Evolutionary conservation across 768 basidiomycete species (phyloP), one percentile per base, ranked within the genome.

Genomic region (Pulveroboletus sp.): DNA sequence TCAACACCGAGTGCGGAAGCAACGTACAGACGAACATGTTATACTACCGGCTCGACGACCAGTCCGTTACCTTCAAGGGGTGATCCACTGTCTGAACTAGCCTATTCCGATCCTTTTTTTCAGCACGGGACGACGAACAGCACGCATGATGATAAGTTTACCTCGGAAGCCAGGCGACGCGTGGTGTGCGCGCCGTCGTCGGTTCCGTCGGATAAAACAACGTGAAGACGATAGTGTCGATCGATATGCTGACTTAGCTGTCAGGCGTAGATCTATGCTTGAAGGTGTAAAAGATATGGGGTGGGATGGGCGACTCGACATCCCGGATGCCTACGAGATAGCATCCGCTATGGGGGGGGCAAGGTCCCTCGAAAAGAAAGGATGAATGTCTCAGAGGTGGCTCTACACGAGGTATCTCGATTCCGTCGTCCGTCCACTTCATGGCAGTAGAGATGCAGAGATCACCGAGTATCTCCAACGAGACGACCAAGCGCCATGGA

Each of bases 241-340:
- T 58, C 3, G 57, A 52, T 28, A 72, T 57, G 8, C 66, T 67
- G 2, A 58, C 55, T 18, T 60, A 48, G 8, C 56, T 53, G 11
- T 60, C 37, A 0, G 55, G 50, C 51, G 63, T 59, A 7, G 43
- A 51, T 36, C 60, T 45, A 50, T 62, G 67, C 28, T 47, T 61
- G 54, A 68, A 65, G 8, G 56, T 53, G 27, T 65, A 60, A 50
- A 67, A 65, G 0, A 57, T 59, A 43, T 59, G 57, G 14, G 46
- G 31, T n/a, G 50, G 53, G 35, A 68, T 49, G 1, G 70, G 59
- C n/a, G 65, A 15, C 42, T n/a, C n/a, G n/a, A n/a, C n/a, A n/a
- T n/a, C n/a, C n/a, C n/a, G n/a, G 11, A 69, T 63, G 10, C 71
- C 68, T n/a, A 71, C 67, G 1, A 46, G 37, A 44, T 64, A 60